A percentile compares a stretch with the other conserved stretches of the same genome.
Evolutionary conservation across 1,284 basidiomycete genomes (phyloP).

Genomic region (Moesziomyces globuligerus): DNA sequence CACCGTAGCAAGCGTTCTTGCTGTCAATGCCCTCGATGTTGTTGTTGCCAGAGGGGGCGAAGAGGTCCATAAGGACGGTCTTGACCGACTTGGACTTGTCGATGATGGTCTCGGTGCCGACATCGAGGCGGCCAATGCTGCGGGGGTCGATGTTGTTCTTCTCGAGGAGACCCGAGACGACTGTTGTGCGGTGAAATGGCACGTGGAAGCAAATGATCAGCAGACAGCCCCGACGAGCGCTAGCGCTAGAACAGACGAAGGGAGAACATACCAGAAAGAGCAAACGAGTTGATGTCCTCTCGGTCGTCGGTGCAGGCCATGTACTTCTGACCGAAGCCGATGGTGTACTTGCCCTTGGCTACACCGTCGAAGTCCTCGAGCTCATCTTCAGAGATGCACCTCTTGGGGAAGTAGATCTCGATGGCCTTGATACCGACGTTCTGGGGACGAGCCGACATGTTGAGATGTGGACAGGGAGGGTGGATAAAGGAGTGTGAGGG

Average conservation of each 20-base stretch:
- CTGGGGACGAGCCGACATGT: slow-evolving; percentile 74
- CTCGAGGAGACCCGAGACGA: slow-evolving; percentile 79
- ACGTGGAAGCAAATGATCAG: not conserved
- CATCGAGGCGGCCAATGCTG: slow-evolving; percentile 95
- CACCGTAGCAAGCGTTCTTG: slow-evolving; percentile 99
- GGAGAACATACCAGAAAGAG: slow-evolving; percentile 80
- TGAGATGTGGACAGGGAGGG: slow-evolving; percentile 17
- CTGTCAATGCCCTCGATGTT: slow-evolving; percentile 99
- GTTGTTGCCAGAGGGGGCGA: slow-evolving; percentile 87
- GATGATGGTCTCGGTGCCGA: slow-evolving; percentile 98
- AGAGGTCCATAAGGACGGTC: slow-evolving; percentile 98
- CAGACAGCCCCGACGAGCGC: no score
- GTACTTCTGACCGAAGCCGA: slow-evolving; percentile 96
- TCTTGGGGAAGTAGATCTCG: slow-evolving; percentile 92
- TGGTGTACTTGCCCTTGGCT: slow-evolving; percentile 96
- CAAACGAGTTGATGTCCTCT: slow-evolving; percentile 98
- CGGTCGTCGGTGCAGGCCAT: slow-evolving; percentile 96
- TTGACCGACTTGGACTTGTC: slow-evolving; percentile 99
- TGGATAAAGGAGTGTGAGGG: slow-evolving; percentile 22
- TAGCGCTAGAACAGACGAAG: not conserved
- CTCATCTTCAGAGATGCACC: slow-evolving; percentile 69
- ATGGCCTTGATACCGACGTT: slow-evolving; percentile 92
- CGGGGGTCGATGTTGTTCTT: slow-evolving; percentile 97
- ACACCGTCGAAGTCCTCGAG: slow-evolving; percentile 93
- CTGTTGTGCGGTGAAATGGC: slow-evolving; percentile 36